Evolutionary conservation across 2,329 filamentous ascomycete species (phyloP).

Genomic region (Scytalidium sp.): DNA sequence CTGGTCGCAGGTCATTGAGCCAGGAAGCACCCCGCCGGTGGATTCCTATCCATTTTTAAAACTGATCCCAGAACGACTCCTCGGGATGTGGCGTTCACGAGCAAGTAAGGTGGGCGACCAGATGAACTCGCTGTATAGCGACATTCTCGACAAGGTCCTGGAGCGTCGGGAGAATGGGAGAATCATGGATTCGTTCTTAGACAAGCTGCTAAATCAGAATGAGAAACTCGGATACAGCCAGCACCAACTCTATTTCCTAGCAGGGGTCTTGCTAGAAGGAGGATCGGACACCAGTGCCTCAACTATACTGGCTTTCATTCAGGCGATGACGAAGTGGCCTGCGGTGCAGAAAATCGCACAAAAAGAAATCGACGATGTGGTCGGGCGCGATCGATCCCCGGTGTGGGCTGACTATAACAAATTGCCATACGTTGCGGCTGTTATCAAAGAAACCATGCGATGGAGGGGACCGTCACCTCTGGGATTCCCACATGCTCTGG

Average conservation of each 20-base stretch:
- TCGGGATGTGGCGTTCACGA: conserved; percentile 36
- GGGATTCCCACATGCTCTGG: conserved; percentile 35
- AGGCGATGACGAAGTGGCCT: conserved; percentile 37
- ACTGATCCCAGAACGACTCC: conserved; percentile 36
- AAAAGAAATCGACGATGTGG: conserved; percentile 39
- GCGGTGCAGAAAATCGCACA: conserved; percentile 33
- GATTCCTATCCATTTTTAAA: conserved; percentile 44
- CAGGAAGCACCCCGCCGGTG: conserved; percentile 45
- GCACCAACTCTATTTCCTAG: conserved; percentile 35
- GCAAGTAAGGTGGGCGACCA: conserved; percentile 33
- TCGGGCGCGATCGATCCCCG: conserved; percentile 34
- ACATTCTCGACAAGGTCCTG: conserved; percentile 26
- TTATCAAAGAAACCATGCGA: conserved; percentile 41
- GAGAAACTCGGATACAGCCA: conserved; percentile 27
- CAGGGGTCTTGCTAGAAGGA: background rate
- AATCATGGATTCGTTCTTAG: conserved; percentile 32
- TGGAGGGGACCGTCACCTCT: conserved; percentile 38
- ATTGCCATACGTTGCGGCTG: conserved; percentile 37
- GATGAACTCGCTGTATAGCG: conserved; percentile 39
- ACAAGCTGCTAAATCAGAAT: conserved; percentile 36
- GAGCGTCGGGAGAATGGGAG: conserved; percentile 26
- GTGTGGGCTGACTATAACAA: conserved; percentile 34
- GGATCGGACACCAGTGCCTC: background rate
- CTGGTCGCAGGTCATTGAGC: conserved; percentile 42
- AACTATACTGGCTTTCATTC: conserved; percentile 13